phyloP scores from a whole-genome alignment of 2,329 filamentous ascomycete genomes.

The Scedosporium boydii region DNA sequence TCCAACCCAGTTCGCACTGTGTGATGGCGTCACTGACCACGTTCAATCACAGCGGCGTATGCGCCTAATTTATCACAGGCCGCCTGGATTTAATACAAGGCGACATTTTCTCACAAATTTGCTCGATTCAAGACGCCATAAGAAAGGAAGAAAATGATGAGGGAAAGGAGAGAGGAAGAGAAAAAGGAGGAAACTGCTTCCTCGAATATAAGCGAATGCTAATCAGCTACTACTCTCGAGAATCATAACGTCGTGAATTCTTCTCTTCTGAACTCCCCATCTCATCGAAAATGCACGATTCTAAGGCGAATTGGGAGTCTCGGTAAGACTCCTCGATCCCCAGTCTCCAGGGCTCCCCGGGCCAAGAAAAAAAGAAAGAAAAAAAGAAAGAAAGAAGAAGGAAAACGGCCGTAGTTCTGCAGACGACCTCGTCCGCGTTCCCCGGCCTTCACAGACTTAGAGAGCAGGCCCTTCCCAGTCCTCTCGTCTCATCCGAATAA shows the following conservation, averaged over 20 bases:
- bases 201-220: not conserved
- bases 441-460: conserved; percentile 16
- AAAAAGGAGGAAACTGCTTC: not conserved
- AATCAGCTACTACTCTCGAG: not conserved
- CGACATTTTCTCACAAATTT: too few species aligned
- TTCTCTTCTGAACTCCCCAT: not conserved
- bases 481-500: conserved; percentile 72
- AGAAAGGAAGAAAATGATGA: not conserved
- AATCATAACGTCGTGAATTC: not conserved
- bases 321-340: not conserved
- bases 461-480: conserved; percentile 64
- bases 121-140: too few species aligned
- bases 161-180: too few species aligned
- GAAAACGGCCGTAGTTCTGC: not conserved
- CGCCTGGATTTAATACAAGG: too few species aligned
- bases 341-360: not conserved
- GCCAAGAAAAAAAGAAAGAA: not conserved
- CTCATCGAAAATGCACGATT: not conserved
- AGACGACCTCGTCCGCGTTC: not conserved
- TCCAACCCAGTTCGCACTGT: not conserved
- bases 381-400: not conserved
- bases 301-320: too few species aligned
- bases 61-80: not conserved
- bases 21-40: not conserved
- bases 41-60: not conserved